Base-by-base conservation (phyloP, 2,329 filamentous ascomycete species). In the Tolypocladium album region DNA sequence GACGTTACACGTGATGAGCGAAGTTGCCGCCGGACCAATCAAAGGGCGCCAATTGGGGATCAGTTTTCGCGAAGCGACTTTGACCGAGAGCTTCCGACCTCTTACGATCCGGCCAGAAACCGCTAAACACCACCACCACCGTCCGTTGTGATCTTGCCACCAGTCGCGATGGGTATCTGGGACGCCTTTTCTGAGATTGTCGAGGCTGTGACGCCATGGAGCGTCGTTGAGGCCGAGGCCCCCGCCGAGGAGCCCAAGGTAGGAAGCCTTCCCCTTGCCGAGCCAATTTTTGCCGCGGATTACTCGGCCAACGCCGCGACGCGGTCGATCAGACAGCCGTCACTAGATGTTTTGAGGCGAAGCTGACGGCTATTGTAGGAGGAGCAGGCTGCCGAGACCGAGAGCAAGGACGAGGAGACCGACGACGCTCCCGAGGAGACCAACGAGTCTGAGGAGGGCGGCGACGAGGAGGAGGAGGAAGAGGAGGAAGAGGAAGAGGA, bases 401-500 rank as follows among this genome's bases (percentile, higher is more conserved):
- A 86, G 70, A 81, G 82, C 74, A 84, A 88, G 76, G 64, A 68
- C 61, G 65, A 67, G 55, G 64, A 63, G 17, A 62, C 68, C 60
- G 75, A 70, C 57, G 69, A 69, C 43, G 61, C 62, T 53, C 63
- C 65, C 57, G 68, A 67, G 56, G 64, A 66, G 42, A 55, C 61
- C 47, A 64, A 67, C 61, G 68, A 72, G 58, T 69, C 71, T 52
- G 79, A 82, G 63, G 76, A 79, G 59, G 76, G 77, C 59, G 74
- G 77, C 17, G 78, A 76, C 22, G 84, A 80, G 34, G 85, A 82
- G 42, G 84, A 83, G 39, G 85, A 83, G 31, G 88, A 87, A 31
- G 88, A 87, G 34, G 88, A 88, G 52, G 87, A 88, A 39, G 87
- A 88, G 42, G 88, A 91, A 40, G 87, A 88, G 42, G 88, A 91